phyloP scores from a whole-genome alignment of 129 eudicot species.

The Oenanthe sinensis region DNA sequence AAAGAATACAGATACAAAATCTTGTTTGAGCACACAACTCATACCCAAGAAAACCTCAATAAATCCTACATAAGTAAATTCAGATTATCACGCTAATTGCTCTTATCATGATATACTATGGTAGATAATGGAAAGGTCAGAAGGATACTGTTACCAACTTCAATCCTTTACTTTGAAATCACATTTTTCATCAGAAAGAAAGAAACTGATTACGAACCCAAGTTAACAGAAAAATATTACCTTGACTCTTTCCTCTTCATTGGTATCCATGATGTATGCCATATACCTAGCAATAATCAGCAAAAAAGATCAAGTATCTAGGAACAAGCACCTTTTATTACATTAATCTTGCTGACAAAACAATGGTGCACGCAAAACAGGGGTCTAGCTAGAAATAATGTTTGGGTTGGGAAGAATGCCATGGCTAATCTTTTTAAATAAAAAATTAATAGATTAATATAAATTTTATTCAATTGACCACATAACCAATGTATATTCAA shows the following conservation, averaged over 20 bases:
- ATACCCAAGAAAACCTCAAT: not conserved
- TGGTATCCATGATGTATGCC: constrained; percentile 98
- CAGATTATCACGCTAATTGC: not conserved
- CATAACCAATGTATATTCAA: too few relatives aligned
- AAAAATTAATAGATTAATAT: too few relatives aligned
- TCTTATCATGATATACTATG: not conserved
- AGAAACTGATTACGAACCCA: too few relatives aligned
- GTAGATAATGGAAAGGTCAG: not conserved
- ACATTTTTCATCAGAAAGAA: too few relatives aligned
- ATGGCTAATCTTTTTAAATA: too few relatives aligned
- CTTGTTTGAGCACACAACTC: not conserved
- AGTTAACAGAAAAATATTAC: constrained; percentile 21
- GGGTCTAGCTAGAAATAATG: too few relatives aligned
- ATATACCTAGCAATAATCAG: constrained; percentile 54
- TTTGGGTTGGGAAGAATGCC: too few relatives aligned
- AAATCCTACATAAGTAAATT: not conserved
- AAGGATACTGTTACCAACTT: not conserved
- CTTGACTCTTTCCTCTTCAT: constrained; percentile 88
- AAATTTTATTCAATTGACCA: too few relatives aligned
- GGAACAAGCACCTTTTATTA: not conserved
- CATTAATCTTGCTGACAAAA: not conserved
- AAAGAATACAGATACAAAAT: not conserved
- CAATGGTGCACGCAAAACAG: not conserved
- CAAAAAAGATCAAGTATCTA: not conserved
- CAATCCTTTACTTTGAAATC: not conserved